These are phyloP conservation scores for Neopestalotiopsis clavispora DNA, from an alignment of 2,329 filamentous ascomycete genomes.

Conservation along the genomic window DNA sequence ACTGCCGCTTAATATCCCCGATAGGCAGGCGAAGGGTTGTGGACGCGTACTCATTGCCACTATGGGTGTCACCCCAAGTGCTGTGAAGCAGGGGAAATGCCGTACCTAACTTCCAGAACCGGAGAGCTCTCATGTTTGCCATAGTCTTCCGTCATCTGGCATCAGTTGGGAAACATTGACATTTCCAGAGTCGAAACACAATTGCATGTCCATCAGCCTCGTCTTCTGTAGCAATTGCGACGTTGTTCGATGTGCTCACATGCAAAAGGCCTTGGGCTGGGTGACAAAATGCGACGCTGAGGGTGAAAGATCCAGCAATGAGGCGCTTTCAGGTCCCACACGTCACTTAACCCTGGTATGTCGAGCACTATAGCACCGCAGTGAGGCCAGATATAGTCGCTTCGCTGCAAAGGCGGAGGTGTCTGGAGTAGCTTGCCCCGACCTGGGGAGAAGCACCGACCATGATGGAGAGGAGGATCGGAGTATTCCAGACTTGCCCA, in stretches of 20 bases:
- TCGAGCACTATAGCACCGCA: slow-evolving; percentile 3
- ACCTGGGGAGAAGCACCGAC: neutral
- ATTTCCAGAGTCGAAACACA: slow-evolving; percentile 1
- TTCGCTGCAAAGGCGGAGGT: neutral
- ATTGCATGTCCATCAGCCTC: neutral
- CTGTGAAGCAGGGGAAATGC: neutral
- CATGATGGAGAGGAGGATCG: neutral
- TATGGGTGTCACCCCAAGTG: slow-evolving; percentile 3
- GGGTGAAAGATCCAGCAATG: neutral
- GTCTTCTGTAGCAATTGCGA: neutral
- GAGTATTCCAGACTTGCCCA: neutral
- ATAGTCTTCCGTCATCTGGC: slow-evolving; percentile 5
- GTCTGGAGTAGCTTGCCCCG: neutral
- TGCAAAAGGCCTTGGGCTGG: neutral
- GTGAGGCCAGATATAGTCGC: neutral
- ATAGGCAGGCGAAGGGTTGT: slow-evolving; percentile 14
- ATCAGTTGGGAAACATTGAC: slow-evolving; percentile 2
- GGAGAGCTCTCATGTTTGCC: neutral
- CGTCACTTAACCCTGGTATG: slow-evolving; percentile 2
- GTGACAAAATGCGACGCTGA: neutral
- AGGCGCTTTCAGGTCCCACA: neutral
- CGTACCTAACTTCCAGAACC: slow-evolving; percentile 11
- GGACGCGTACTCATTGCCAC: slow-evolving; percentile 16
- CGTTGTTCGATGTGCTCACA: slow-evolving; percentile 3
- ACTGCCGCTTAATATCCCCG: slow-evolving; percentile 8